Evolutionary conservation across 2,329 filamentous ascomycete species (phyloP), one percentile per base, ranked within the genome.

Genomic region (Cyphellophora europaea): DNA sequence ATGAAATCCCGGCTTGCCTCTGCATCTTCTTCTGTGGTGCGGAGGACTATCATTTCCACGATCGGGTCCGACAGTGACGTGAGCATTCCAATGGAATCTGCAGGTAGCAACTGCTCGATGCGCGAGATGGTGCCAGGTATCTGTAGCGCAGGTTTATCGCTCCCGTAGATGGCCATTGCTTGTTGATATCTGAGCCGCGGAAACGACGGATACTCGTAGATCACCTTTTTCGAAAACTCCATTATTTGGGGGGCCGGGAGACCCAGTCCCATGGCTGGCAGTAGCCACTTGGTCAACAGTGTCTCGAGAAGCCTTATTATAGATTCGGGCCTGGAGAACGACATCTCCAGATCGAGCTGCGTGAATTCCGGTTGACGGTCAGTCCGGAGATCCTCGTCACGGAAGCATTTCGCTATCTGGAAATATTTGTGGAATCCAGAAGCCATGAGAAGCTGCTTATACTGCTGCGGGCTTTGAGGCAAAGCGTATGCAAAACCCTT

Each of bases 311-410:
- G 8, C n/a, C 21, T 25, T 8, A 8, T 25, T 8, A 25, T 25
- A 8, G 8, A n/a, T 8, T 8, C 21, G 8, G 80, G 81, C 5
- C 66, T 76, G 0, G 81, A 78, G 61, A 94, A 98, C 0, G 83
- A 76, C 81, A 93, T 91, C 56, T 98, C 91, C 49, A 98, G 59
- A 72, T 98, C 91, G 33, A 95, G 72, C 77, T 91, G 87, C 1
- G 91, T 95, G 53, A 98, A 98, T 54, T 98, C 91, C 0, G 91
- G 93, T 53, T 98, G 91, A 27, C 91, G 72, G 56, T 98, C 93
- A 1, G 89, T 84, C 13, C 91, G 74, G 21, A 91, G 67, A 56
- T 96, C 93, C 54, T 98, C 91, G 52, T 98, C 93, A 11, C 91
- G 79, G 59, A 95, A 98, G 54, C 91, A 98, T 44, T 78, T 80